These are phyloP conservation scores for Clavispora santaluciae DNA, from an alignment of 805 yeast genomes.

Conservation along the genomic window DNA sequence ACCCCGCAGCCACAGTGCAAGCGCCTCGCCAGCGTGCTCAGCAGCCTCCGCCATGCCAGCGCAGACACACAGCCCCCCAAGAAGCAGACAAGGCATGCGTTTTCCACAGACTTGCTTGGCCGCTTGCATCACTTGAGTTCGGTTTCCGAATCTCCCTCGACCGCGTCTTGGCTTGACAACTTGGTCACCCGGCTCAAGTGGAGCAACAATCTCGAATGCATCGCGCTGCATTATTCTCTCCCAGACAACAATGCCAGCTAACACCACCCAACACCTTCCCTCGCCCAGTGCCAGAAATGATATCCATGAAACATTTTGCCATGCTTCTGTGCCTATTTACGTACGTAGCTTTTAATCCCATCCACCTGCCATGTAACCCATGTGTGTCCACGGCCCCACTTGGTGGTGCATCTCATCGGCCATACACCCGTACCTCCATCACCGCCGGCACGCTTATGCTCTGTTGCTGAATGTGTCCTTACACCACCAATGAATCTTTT, in stretches of 20 bases:
- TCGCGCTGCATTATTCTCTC: conserved; percentile 5
- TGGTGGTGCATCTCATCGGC: no score
- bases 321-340: no score
- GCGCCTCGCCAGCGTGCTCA: conserved; percentile 1
- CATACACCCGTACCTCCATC: neutral
- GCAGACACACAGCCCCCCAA: neutral
- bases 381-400: no score
- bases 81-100: conserved; percentile 21
- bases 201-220: conserved; percentile 1
- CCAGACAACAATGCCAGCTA: conserved; percentile 16
- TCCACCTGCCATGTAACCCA: no score
- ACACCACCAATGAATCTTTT: neutral
- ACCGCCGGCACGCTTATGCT: neutral
- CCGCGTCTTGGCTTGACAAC: conserved; percentile 7
- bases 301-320: no score
- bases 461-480: neutral
- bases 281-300: no score
- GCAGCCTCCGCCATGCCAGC: neutral
- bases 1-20: neutral
- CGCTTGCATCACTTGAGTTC: conserved; percentile 15
- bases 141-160: conserved; percentile 10
- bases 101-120: conserved; percentile 23
- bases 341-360: no score
- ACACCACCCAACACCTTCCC: conserved; percentile 19
- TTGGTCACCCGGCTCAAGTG: conserved; percentile 9